Percentiles rank a stretch among this genome's conserved stretches.
Conservation (phyloP, 1,139 yeast genomes). For the Zygosaccharomyces sapae region DNA sequence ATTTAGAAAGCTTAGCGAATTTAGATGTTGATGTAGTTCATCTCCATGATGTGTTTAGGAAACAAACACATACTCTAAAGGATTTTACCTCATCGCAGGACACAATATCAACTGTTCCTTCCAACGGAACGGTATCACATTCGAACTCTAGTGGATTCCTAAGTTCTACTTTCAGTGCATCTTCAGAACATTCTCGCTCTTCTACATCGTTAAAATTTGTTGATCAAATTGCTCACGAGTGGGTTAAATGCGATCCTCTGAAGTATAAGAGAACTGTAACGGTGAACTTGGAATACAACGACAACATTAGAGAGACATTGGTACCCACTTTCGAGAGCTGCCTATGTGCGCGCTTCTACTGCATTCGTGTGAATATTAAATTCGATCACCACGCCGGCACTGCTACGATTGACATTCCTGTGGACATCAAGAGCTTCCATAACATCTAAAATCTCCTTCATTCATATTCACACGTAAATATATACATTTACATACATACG, state of each 20-base stretch:
- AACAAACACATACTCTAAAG: conserved; percentile 26
- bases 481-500: not conserved
- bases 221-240: conserved; percentile 22
- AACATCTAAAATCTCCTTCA: conserved; percentile 1
- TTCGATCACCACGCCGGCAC: conserved; percentile 35
- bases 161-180: conserved; percentile 19
- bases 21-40: conserved; percentile 17
- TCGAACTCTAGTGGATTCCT: conserved; percentile 14
- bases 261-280: conserved; percentile 27
- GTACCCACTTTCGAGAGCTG: conserved; percentile 59
- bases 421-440: conserved; percentile 35
- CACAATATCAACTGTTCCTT: conserved; percentile 9
- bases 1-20: conserved; percentile 27
- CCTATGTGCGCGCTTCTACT: conserved; percentile 49
- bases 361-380: conserved; percentile 36
- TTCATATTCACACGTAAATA: conserved; percentile 10
- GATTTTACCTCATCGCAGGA: conserved; percentile 9
- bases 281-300: conserved; percentile 32
- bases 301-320: conserved; percentile 40
- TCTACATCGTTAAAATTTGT: conserved; percentile 19
- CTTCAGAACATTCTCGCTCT: conserved; percentile 11
- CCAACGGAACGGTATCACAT: conserved; percentile 8
- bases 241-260: conserved; percentile 22
- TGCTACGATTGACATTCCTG: conserved; percentile 37
- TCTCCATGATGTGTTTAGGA: conserved; percentile 26